Conservation (phyloP, 768 basidiomycete species). For the Termitomyces sp. region DNA sequence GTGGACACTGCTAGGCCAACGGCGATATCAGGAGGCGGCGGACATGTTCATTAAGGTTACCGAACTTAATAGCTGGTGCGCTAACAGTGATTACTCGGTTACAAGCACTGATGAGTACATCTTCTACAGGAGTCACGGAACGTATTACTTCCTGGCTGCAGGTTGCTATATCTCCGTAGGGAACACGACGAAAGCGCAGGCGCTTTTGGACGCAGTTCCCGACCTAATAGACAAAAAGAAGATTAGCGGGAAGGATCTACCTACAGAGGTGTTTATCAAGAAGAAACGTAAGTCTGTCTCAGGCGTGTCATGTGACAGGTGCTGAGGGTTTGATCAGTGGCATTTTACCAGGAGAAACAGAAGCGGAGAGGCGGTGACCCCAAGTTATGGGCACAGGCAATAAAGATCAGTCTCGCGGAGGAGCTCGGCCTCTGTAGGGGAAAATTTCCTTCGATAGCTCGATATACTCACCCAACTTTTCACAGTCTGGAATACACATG, state of each 20-base stretch:
- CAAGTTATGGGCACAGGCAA: slow-evolving; percentile 45
- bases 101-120: background rate
- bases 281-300: slow-evolving; percentile 55
- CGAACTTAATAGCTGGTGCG: slow-evolving; percentile 65
- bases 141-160: slow-evolving; percentile 76
- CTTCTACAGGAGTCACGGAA: slow-evolving; percentile 69
- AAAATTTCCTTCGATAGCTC: background rate
- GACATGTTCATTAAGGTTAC: slow-evolving; percentile 62
- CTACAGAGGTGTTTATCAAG: slow-evolving; percentile 74
- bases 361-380: slow-evolving; percentile 49
- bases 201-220: slow-evolving; percentile 60
- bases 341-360: slow-evolving; percentile 73
- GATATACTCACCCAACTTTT: background rate
- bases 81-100: background rate
- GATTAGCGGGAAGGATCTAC: slow-evolving; percentile 63
- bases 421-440: slow-evolving; percentile 70
- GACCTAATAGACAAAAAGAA: slow-evolving; percentile 55
- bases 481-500: slow-evolving; percentile 77
- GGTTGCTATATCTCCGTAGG: slow-evolving; percentile 64
- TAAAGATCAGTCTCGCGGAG: slow-evolving; percentile 69
- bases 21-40: slow-evolving; percentile 65
- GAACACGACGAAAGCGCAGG: slow-evolving; percentile 55
- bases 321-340: slow-evolving; percentile 38
- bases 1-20: slow-evolving; percentile 66
- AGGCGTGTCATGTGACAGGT: background rate